Percentiles rank a stretch among this genome's conserved stretches.
phyloP scores from a whole-genome alignment of 306 rosid species.

The Oxytropis ochrocephala region DNA sequence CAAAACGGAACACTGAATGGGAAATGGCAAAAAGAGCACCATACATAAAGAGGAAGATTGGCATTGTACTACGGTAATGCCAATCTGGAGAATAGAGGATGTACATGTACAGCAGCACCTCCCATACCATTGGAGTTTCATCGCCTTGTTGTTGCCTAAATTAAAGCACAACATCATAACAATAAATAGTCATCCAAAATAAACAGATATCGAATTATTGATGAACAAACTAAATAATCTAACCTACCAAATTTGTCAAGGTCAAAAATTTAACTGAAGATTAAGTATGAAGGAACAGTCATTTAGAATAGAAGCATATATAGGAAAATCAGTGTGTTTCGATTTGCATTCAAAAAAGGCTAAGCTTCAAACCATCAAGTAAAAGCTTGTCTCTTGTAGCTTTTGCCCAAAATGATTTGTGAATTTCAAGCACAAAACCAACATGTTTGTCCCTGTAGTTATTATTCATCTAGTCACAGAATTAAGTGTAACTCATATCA shows the following conservation, averaged over 20 bases:
- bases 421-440: not conserved
- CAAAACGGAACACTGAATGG: slow-evolving; percentile 53
- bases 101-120: slow-evolving; percentile 84
- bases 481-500: not conserved
- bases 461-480: not conserved
- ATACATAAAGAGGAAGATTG: slow-evolving; percentile 71
- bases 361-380: not conserved
- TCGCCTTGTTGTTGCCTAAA: slow-evolving; percentile 87
- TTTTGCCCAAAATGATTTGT: not conserved
- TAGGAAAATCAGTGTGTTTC: not conserved
- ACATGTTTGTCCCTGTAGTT: not conserved
- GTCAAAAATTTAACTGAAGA: not conserved
- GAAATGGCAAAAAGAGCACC: slow-evolving; percentile 62
- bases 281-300: not conserved
- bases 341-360: not conserved
- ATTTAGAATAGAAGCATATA: not conserved
- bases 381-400: not conserved
- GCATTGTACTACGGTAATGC: slow-evolving; percentile 92
- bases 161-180: slow-evolving; percentile 25
- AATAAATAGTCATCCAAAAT: slow-evolving; percentile 31
- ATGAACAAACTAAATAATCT: not conserved
- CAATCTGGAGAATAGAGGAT: slow-evolving; percentile 86
- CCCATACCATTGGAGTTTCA: slow-evolving; percentile 94
- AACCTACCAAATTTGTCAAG: slow-evolving; percentile 7
- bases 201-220: not conserved